Evolutionary conservation across 192 early-diverging fungal genomes (phyloP), one percentile per base, ranked within the genome.

Genomic region (Diversispora epigaea): DNA sequence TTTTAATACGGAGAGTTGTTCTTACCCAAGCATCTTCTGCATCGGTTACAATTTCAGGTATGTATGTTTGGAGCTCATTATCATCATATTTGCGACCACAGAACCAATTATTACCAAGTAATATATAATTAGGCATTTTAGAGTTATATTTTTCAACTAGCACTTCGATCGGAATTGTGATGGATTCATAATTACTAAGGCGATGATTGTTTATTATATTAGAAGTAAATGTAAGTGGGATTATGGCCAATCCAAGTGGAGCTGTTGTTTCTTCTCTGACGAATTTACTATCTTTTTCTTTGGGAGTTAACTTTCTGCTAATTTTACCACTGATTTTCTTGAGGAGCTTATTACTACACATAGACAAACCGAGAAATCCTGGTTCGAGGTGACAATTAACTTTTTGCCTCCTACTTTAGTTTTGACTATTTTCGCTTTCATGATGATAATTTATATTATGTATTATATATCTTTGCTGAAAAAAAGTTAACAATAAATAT

Each of bases 11-110:
- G 7, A 61, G 58, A 4, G 0, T 61, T 5, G 39, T 39, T 41
- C 4, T 61, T 41, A 61, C 58, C 19, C 19, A 61, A 22, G 4
- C 58, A 61, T 41, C 58, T 61, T 68, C 66, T 68, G 66, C 47
- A 52, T 68, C 17, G 11, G 17, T 71, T 56, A 71, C 54, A 57
- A 71, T 71, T 71, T 54, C 54, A 17, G 68, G 22, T 57, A 52
- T 55, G 32, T 71, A 71, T 39, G 39, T 54, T 25, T 71, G 54
- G 5, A 40, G 25, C 25, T 54, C 68, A 56, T 56, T 32, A 71
- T 57, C 15, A 50, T 71, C 19, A 61, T 61, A 61, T 19, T 61
- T 57, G 10, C 32, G 12, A 56, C 17, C 54, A 44, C n/a, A 56
- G 15, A 71, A 71, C 54, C 25, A 71, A 71, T 57, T 5, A 40